Evolutionary conservation across 352 stramenopile genomes (phyloP).

Genomic region (Lagenidium sp.): DNA sequence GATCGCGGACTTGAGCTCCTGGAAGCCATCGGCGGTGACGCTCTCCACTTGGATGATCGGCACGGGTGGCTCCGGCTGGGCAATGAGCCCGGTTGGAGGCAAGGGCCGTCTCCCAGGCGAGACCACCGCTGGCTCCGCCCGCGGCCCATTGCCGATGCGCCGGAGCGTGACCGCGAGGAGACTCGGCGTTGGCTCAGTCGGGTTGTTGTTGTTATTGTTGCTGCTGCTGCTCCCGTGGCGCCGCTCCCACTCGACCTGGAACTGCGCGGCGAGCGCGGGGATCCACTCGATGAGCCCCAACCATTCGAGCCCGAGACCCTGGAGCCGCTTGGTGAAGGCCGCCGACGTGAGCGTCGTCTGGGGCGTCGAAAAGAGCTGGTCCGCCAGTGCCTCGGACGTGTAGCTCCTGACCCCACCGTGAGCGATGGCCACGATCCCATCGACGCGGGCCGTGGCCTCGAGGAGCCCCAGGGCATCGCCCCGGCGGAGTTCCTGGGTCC

Average conservation of each 20-base stretch:
- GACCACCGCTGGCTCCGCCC: too few relatives aligned
- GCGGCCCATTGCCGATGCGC: too few relatives aligned
- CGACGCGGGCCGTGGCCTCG: background rate
- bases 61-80: too few relatives aligned
- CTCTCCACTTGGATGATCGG: constrained; percentile 9
- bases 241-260: constrained; percentile 6
- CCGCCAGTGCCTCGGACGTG: too few relatives aligned
- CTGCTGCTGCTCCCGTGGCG: background rate
- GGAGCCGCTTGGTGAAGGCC: constrained; percentile 19
- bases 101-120: too few relatives aligned
- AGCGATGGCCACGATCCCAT: constrained; percentile 14
- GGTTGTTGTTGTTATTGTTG: too few relatives aligned
- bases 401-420: too few relatives aligned
- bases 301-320: constrained; percentile 3
- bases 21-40: constrained; percentile 4
- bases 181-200: too few relatives aligned
- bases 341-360: constrained; percentile 5
- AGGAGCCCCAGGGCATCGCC: constrained; percentile 21
- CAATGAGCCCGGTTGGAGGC: too few relatives aligned
- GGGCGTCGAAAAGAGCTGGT: too few relatives aligned
- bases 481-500: constrained; percentile 9
- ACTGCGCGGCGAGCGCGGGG: constrained; percentile 16
- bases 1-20: constrained; percentile 4
- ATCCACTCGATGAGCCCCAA: constrained; percentile 30
- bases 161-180: too few relatives aligned